Evolutionary conservation across 495 filamentous ascomycete genomes (phyloP).

Genomic region (Antarctomyces pellizariae): DNA sequence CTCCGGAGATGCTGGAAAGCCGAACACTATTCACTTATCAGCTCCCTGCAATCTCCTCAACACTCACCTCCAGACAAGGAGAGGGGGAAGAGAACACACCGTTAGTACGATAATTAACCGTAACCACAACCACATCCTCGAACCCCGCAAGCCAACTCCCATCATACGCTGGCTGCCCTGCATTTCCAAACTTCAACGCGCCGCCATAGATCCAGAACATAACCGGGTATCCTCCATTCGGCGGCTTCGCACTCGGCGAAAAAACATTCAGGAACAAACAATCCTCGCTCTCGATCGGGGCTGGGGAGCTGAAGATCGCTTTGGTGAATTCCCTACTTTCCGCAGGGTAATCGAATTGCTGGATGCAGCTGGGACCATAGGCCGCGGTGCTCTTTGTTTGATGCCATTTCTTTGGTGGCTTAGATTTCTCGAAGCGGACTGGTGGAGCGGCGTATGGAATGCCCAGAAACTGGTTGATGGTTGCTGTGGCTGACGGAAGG

Average conservation of each 20-base stretch:
- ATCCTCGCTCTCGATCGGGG: no score
- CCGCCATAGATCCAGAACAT: slow-evolving; percentile 21
- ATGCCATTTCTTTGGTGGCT: neutral
- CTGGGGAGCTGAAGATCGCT: no score
- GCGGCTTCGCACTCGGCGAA: slow-evolving; percentile 13
- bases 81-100: neutral
- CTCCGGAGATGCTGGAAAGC: slow-evolving; percentile 5
- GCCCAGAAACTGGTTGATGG: slow-evolving; percentile 1
- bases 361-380: no score
- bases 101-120: slow-evolving; percentile 3
- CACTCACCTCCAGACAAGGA: no score
- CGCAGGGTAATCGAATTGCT: no score
- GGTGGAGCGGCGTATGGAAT: slow-evolving; percentile 1
- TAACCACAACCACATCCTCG: slow-evolving; percentile 1
- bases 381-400: no score
- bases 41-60: neutral
- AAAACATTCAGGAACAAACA: slow-evolving; percentile 34
- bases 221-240: slow-evolving; percentile 17
- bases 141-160: slow-evolving; percentile 19
- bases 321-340: no score
- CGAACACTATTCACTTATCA: slow-evolving; percentile 2
- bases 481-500: no score
- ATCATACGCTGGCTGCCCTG: slow-evolving; percentile 15
- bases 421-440: neutral
- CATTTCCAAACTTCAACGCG: slow-evolving; percentile 15